phyloP scores from a whole-genome alignment of 805 yeast genomes.

The Zygoascus biomembranicola region DNA sequence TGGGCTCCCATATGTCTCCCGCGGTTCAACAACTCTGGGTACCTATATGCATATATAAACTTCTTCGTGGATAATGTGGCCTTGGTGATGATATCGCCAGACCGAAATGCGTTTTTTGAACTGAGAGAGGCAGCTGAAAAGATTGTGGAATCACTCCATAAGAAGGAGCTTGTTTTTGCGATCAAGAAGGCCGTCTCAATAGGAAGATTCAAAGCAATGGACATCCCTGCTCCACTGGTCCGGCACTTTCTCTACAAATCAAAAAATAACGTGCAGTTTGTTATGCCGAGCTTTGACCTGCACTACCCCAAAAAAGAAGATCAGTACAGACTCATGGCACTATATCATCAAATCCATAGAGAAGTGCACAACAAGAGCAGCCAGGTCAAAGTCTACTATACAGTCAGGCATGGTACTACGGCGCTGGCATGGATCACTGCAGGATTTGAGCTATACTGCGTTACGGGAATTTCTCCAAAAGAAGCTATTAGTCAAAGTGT shows the following conservation, averaged over 20 bases:
- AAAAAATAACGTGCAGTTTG: slow-evolving; percentile 56
- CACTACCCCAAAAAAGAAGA: slow-evolving; percentile 23
- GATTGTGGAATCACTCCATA: slow-evolving; percentile 37
- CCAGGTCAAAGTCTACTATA: slow-evolving; percentile 22
- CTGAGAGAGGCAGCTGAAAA: slow-evolving; percentile 53
- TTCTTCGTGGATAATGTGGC: slow-evolving; percentile 38
- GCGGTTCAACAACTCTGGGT: slow-evolving; percentile 81
- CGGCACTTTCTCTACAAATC: slow-evolving; percentile 79
- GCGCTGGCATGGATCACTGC: slow-evolving; percentile 51
- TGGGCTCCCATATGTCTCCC: slow-evolving; percentile 96
- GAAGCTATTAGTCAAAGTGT: slow-evolving; percentile 54
- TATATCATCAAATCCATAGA: slow-evolving; percentile 33
- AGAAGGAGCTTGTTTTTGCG: slow-evolving; percentile 31
- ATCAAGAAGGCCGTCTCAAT: slow-evolving; percentile 31
- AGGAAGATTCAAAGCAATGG: slow-evolving; percentile 40
- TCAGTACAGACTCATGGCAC: slow-evolving; percentile 20
- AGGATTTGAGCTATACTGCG: slow-evolving; percentile 52
- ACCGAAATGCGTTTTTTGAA: slow-evolving; percentile 69
- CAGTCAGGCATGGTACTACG: slow-evolving; percentile 20
- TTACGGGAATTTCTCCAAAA: slow-evolving; percentile 54
- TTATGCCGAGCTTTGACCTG: slow-evolving; percentile 36
- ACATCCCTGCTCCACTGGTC: slow-evolving; percentile 48
- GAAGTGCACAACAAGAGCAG: slow-evolving; percentile 23
- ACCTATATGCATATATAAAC: slow-evolving; percentile 71
- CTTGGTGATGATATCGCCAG: slow-evolving; percentile 51